A percentile compares a stretch with the other conserved stretches of the same genome.
phyloP scores from a whole-genome alignment of 2,329 filamentous ascomycete species.

The Aspergillus pseudonomiae region DNA sequence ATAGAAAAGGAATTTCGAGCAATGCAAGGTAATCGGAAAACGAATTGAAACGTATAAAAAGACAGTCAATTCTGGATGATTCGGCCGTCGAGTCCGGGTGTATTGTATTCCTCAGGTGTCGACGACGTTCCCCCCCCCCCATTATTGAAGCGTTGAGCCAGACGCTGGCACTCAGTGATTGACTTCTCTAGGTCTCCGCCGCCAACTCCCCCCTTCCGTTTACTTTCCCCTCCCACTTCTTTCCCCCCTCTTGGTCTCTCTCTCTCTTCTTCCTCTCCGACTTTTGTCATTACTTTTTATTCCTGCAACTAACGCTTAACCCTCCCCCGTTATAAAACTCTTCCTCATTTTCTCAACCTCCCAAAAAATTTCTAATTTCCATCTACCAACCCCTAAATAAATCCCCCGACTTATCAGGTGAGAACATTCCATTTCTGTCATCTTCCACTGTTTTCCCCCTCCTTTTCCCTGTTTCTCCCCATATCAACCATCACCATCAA shows the following conservation, averaged over 20 bases:
- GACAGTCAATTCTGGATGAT: background rate
- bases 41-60: background rate
- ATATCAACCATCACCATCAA: constrained; percentile 9
- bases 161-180: background rate
- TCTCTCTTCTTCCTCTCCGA: constrained; percentile 18
- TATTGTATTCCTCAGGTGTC: constrained; percentile 9
- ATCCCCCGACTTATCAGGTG: constrained; percentile 25
- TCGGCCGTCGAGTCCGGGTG: background rate
- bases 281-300: constrained; percentile 13
- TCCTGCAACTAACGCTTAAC: constrained; percentile 3
- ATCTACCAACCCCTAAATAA: constrained; percentile 4
- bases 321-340: constrained; percentile 5
- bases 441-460: constrained; percentile 16
- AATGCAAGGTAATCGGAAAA: background rate
- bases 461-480: constrained; percentile 5
- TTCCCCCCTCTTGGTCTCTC: constrained; percentile 20
- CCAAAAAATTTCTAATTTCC: background rate
- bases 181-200: constrained; percentile 18
- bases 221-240: constrained; percentile 24
- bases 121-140: constrained; percentile 14
- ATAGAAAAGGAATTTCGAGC: background rate
- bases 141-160: constrained; percentile 5
- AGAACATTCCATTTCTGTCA: constrained; percentile 25
- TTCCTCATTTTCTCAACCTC: constrained; percentile 16
- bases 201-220: constrained; percentile 2